A percentile compares a stretch with the other conserved stretches of the same genome.
These are phyloP conservation scores for Solanum infundibuliforme DNA, from an alignment of 257 asterid species.

Conservation along the genomic window DNA sequence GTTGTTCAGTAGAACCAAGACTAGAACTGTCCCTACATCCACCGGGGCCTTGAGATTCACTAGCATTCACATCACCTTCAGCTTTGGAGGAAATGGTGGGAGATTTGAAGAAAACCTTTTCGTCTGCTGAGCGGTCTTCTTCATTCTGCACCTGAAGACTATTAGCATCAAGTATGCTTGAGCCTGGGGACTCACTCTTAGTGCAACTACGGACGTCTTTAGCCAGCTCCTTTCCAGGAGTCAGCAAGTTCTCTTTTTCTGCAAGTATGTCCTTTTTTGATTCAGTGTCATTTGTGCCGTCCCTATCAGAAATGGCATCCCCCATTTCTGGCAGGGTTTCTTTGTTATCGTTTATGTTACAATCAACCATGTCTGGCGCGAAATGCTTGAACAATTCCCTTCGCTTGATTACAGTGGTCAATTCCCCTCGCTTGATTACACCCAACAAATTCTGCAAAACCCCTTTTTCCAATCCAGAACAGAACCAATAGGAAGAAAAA, in stretches of 20 bases:
- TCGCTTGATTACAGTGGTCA: neutral
- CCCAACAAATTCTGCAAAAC: neutral
- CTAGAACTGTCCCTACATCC: neutral
- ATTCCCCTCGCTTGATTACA: neutral
- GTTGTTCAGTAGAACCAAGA: neutral
- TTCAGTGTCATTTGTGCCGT: neutral
- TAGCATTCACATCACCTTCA: neutral
- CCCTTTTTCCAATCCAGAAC: neutral
- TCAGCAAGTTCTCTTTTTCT: neutral
- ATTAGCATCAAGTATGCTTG: neutral
- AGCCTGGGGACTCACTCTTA: neutral
- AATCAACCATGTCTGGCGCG: neutral
- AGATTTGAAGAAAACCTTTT: neutral
- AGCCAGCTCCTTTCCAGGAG: neutral
- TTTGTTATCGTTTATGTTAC: constrained; percentile 15
- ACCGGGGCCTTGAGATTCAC: neutral
- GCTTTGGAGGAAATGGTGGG: neutral
- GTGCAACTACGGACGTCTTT: neutral
- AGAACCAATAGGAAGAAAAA: neutral
- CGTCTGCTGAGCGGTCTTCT: neutral
- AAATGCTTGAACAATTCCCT: neutral
- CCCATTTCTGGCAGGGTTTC: constrained; percentile 10
- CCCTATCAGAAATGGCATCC: neutral
- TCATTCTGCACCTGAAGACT: neutral
- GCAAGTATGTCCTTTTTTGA: neutral